These are phyloP conservation scores for Talaromyces ruber DNA, from an alignment of 495 filamentous ascomycete species.

Conservation along the genomic window DNA sequence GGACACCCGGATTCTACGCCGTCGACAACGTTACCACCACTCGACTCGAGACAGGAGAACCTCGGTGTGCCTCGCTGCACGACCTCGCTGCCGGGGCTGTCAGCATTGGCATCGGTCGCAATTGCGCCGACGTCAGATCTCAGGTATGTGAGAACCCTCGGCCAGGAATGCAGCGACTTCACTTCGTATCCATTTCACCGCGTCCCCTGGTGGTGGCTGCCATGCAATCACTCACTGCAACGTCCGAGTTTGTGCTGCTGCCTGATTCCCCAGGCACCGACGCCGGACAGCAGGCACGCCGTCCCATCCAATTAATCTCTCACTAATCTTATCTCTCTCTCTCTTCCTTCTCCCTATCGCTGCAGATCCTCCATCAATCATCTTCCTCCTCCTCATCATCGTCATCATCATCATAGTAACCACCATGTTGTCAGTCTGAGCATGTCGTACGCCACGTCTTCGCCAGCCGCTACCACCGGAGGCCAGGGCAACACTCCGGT, in stretches of 20 bases:
- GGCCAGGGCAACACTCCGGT: conserved; percentile 60
- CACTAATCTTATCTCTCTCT: background rate
- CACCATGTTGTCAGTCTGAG: conserved; percentile 36
- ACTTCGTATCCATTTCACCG: conserved; percentile 4
- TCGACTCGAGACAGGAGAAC: conserved; percentile 7
- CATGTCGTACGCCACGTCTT: conserved; percentile 55
- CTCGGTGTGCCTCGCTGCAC: conserved; percentile 19
- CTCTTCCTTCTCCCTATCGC: background rate
- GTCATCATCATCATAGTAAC: background rate
- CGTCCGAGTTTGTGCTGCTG: background rate
- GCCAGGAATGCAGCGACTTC: background rate
- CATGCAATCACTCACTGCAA: too few species aligned
- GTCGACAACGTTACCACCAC: conserved; percentile 13
- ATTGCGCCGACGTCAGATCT: conserved; percentile 45
- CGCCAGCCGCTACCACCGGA: conserved; percentile 59
- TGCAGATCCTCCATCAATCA: conserved; percentile 33
- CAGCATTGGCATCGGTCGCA: conserved; percentile 55
- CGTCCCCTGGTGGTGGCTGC: background rate
- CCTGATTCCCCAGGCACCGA: conserved; percentile 3
- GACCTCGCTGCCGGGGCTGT: conserved; percentile 48
- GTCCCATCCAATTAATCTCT: background rate
- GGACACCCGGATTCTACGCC: conserved; percentile 2
- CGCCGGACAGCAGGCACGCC: too few species aligned
- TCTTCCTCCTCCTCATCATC: background rate
- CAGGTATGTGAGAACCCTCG: background rate